phyloP scores from a whole-genome alignment of 225 moss, liverwort and hornwort genomes.

The Bryoerythrophyllum caledonicum region DNA sequence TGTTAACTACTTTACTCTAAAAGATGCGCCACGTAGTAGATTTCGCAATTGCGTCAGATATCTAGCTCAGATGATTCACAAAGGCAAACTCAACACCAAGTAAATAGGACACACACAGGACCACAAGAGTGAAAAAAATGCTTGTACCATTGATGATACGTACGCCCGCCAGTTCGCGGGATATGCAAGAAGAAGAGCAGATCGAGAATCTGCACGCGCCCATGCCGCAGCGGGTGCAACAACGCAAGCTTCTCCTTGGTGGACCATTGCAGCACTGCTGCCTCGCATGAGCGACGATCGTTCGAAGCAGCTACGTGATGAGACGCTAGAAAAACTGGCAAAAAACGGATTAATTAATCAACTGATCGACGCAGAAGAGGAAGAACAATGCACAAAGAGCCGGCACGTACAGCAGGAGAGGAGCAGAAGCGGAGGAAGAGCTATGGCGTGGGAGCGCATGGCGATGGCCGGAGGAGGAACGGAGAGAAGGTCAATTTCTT shows the following conservation, averaged over 20 bases:
- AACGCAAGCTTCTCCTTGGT: conserved; percentile 35
- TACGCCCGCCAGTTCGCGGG: conserved; percentile 67
- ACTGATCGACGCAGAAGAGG: not conserved
- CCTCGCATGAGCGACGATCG: conserved; percentile 43
- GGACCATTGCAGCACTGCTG: conserved; percentile 48
- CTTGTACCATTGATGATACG: conserved; percentile 63
- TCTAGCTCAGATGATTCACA: not conserved
- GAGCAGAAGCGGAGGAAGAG: too few species aligned
- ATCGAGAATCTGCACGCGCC: conserved; percentile 28
- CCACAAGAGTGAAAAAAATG: not conserved
- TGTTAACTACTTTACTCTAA: not conserved
- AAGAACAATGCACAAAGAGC: not conserved
- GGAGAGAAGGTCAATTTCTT: too few species aligned
- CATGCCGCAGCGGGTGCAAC: conserved; percentile 20
- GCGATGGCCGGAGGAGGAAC: not conserved
- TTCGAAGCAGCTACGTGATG: conserved; percentile 26
- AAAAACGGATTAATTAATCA: not conserved
- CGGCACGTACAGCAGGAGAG: not conserved
- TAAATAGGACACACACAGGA: not conserved
- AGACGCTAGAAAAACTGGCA: conserved; percentile 34
- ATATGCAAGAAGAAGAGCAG: conserved; percentile 66
- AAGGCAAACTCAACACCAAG: too few species aligned
- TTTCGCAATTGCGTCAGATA: not conserved
- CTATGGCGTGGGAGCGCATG: too few species aligned
- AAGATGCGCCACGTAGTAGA: not conserved